Percentiles rank a stretch among this genome's conserved stretches.
Conservation (phyloP, 345 rosid genomes). For the Murraya koenigii region DNA sequence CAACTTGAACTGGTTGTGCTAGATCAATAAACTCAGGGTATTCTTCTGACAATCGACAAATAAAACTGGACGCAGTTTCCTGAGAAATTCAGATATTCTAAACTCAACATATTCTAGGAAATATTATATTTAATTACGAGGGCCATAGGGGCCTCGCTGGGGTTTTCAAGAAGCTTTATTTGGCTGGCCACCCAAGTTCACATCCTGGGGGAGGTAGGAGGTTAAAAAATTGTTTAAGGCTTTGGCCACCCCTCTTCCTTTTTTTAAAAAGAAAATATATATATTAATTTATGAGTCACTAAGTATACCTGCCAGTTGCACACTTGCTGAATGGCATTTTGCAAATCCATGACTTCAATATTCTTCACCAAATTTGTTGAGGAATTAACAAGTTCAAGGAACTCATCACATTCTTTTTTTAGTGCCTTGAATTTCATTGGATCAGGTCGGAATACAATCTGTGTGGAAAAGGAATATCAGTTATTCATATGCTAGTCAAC, state of each 20-base stretch:
- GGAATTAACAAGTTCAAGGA: constrained; percentile 40
- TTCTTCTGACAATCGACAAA: constrained; percentile 57
- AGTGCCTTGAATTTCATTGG: constrained; percentile 58
- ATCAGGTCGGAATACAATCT: constrained; percentile 82
- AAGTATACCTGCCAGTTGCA: constrained; percentile 82
- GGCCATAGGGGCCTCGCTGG: no score
- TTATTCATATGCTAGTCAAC: neutral
- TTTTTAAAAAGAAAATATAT: no score
- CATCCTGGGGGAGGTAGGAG: no score
- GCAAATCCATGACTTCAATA: constrained; percentile 40
- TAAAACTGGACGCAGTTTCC: constrained; percentile 70
- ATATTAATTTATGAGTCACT: neutral
- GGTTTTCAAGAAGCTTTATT: no score
- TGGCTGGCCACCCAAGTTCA: no score
- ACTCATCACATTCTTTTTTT: constrained; percentile 64
- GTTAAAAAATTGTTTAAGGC: no score
- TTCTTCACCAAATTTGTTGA: constrained; percentile 41
- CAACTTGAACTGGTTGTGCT: constrained; percentile 88
- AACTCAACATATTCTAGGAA: neutral
- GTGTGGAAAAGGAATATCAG: constrained; percentile 8
- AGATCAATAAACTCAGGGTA: constrained; percentile 68
- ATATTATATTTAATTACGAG: neutral
- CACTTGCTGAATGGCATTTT: constrained; percentile 49
- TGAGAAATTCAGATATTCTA: constrained; percentile 35
- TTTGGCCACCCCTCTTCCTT: no score